Evolutionary conservation across 1,284 basidiomycete species (phyloP).

Genomic region (Marasmius fiardii): DNA sequence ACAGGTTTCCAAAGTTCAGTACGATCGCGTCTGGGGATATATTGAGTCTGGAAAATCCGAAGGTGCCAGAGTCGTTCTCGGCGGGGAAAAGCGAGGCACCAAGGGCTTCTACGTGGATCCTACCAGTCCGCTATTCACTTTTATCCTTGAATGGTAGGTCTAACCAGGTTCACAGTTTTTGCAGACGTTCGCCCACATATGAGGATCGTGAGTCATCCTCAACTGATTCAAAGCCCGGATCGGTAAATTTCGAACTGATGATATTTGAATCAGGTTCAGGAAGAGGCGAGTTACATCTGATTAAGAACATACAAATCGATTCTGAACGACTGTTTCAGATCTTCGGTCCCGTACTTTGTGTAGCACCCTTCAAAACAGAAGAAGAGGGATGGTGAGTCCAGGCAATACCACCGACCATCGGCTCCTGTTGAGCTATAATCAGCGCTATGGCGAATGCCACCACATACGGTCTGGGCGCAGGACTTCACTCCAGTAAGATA

Average conservation of each 20-base stretch:
- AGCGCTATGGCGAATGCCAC: constrained; percentile 82
- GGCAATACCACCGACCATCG: not conserved
- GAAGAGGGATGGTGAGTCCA: constrained; percentile 46
- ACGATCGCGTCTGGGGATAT: constrained; percentile 86
- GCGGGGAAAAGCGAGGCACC: constrained; percentile 69
- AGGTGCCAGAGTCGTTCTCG: constrained; percentile 79
- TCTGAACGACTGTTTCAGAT: constrained; percentile 48
- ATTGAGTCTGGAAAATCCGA: constrained; percentile 85
- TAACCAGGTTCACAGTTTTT: constrained; percentile 52
- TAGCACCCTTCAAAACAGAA: constrained; percentile 78
- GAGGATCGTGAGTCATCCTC: constrained; percentile 65
- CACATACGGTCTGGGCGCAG: constrained; percentile 73
- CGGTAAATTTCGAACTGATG: not conserved
- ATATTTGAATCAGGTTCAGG: constrained; percentile 52
- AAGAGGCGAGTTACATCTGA: constrained; percentile 47
- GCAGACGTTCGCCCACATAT: constrained; percentile 68
- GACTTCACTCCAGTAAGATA: constrained; percentile 67
- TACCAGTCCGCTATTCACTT: constrained; percentile 50
- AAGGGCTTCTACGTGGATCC: constrained; percentile 78
- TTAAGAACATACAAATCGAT: not conserved
- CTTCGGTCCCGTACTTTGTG: constrained; percentile 80
- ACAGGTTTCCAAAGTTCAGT: constrained; percentile 78
- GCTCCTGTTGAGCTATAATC: constrained; percentile 16
- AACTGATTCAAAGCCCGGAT: constrained; percentile 11
- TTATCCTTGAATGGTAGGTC: not conserved